These are phyloP conservation scores for Fusarium torreyae DNA, from an alignment of 2,329 filamentous ascomycete species.

Conservation along the genomic window DNA sequence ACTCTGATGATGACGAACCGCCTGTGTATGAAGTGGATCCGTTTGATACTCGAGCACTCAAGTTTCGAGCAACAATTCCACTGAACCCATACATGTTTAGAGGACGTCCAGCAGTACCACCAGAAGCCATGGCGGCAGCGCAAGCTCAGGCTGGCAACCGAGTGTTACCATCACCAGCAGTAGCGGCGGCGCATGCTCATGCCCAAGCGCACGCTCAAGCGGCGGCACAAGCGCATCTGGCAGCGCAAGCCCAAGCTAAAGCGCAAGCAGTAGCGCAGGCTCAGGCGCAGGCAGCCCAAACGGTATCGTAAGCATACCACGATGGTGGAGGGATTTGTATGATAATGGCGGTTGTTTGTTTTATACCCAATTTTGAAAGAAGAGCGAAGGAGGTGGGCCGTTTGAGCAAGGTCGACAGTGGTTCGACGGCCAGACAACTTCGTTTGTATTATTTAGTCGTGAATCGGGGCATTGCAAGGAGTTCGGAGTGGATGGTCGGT, in stretches of 20 bases:
- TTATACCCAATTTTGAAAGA: slow-evolving; percentile 49
- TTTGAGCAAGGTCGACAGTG: slow-evolving; percentile 21
- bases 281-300: slow-evolving; percentile 41
- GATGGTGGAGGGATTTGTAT: slow-evolving; percentile 41
- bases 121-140: slow-evolving; percentile 48
- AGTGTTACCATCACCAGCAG: slow-evolving; percentile 47
- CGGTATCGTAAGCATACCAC: slow-evolving; percentile 26
- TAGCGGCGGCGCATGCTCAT: slow-evolving; percentile 48
- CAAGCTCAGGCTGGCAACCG: slow-evolving; percentile 46
- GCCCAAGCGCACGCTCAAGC: slow-evolving; percentile 49
- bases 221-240: slow-evolving; percentile 50
- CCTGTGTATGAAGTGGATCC: slow-evolving; percentile 83
- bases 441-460: slow-evolving; percentile 49
- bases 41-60: slow-evolving; percentile 71
- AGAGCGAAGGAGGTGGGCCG: slow-evolving; percentile 25
- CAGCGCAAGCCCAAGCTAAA: slow-evolving; percentile 46
- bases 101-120: slow-evolving; percentile 55
- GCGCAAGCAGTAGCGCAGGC: slow-evolving; percentile 42
- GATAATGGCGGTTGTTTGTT: slow-evolving; percentile 47
- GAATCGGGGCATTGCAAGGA: slow-evolving; percentile 56
- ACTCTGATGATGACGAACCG: slow-evolving; percentile 87
- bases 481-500: slow-evolving; percentile 51
- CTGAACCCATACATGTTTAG: slow-evolving; percentile 61
- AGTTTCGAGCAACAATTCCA: slow-evolving; percentile 73
- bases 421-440: slow-evolving; percentile 10